Base-by-base conservation (phyloP, 306 rosid genomes). In the Vigna hirtella region DNA sequence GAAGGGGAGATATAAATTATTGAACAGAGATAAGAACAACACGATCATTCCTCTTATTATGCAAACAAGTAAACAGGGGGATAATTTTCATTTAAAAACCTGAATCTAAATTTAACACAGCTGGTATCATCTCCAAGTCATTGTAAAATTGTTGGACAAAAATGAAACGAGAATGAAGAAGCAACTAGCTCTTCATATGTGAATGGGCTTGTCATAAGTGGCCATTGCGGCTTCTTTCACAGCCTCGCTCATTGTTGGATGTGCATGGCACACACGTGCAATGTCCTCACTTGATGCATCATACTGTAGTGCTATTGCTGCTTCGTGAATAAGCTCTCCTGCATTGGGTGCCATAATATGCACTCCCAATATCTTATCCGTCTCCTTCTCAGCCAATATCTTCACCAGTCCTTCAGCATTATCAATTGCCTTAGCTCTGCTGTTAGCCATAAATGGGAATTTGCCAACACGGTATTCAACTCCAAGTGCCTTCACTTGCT, bases 191-290 rank as follows among this genome's bases (percentile, higher is more conserved):
- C 30, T 81, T 88, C 86, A 96, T 73, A 96, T 93, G 88, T 96
- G 99, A 89, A 96, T 96, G 28, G 99, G 93, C 83, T 96, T 96
- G 97, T 96, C 99, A 81, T 82, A 96, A 20, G 98, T 96, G 57
- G 99, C 99, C 99, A 96, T 96, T 26, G 97, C 97, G 62, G 99
- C 99, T 87, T 96, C 99, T 89, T 96, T 96, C 85, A 96, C 45
- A 42, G 99, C 99, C 89, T 96, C 98, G 2, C 99, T 96, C 99
- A 93, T 87, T 43, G 98, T 96, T 38, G 99, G 99, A 87, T 96
- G 99, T 0, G 99, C 99, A 79, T 96, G 99, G 86, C 99, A 96
- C 73, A 96, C 99, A 0, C 98, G 98, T 20, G 99, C 99, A 34
- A 96, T 91, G 89, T 96, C 99, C 78, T 96, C 98, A 58, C 98